Base-by-base conservation (phyloP, 495 filamentous ascomycete genomes). In the Aspergillus nanangensis region DNA sequence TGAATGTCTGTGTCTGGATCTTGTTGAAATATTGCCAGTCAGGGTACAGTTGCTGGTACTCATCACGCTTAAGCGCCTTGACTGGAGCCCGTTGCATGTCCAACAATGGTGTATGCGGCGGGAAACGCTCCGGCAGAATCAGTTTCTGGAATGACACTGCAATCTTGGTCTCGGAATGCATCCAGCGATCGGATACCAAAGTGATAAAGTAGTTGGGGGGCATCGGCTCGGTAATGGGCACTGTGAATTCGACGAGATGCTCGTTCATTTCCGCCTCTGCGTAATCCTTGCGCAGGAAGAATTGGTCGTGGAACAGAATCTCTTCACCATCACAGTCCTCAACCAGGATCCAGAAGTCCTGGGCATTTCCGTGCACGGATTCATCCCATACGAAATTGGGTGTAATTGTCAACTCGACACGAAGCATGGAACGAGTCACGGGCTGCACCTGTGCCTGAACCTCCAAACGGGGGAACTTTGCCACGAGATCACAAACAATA, bases 131-230 rank as follows among this genome's bases (percentile, higher is more conserved):
- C 0, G 93, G 93, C 4, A 99, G 79, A 45, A 94, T 82, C 13
- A 99, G 71, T 60, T 96, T 95, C 58, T 92, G 86, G 72, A 99
- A 97, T 0, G 91, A 91, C 0, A 99, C 84, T 0, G 91, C 83
- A 34, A 99, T 71, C 58, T 91, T 94, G 5, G 90, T 94, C 68
- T 97, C 91, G 10, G 92, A 89, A 56, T 95, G 89, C 88, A 97
- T 93, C 93, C 93, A 99, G 45, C 94, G 77, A 55, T 99, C 93
- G 3, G 91, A 96, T 13, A 95, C 73, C 44, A 96, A 76, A 1
- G 88, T 89, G 57, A 99, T 89, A 69, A 99, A 99, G 68, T 97
- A 97, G 57, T 97, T 94, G 0, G 93, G 93, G 4, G 93, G 94
- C 88, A 96, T 96, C 1, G 93, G 93, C 56, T 99, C 93, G 2